Evolutionary conservation across 75 land plant genomes (phyloP).

Genomic region (Adiantum capillusveneris): DNA sequence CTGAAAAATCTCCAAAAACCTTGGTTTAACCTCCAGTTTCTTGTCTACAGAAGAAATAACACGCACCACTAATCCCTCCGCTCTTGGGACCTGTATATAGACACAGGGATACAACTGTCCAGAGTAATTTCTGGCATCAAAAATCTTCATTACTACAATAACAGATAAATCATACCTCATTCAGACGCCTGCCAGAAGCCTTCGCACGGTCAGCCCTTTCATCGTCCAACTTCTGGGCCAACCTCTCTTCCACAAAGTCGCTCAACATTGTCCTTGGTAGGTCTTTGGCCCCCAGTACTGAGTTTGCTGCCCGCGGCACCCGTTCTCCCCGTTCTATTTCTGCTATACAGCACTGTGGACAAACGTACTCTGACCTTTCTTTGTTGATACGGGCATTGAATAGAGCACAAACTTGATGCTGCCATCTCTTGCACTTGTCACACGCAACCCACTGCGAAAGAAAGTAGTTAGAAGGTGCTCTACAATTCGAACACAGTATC

Average conservation of each 20-base stretch:
- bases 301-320: conserved; percentile 62
- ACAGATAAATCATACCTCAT: conserved; percentile 90
- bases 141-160: too few relatives aligned
- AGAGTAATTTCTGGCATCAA: too few relatives aligned
- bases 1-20: conserved; percentile 41
- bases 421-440: conserved; percentile 92
- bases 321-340: conserved; percentile 89
- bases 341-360: conserved; percentile 74
- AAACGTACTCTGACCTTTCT: conserved; percentile 88
- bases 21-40: conserved; percentile 35
- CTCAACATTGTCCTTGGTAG: conserved; percentile 81
- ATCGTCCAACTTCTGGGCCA: conserved; percentile 52
- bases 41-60: conserved; percentile 32
- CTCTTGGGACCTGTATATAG: conserved; percentile 28
- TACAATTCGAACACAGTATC: too few relatives aligned
- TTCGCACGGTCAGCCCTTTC: conserved; percentile 77
- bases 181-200: conserved; percentile 51
- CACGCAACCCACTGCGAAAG: conserved; percentile 98
- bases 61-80: conserved; percentile 25
- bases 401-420: conserved; percentile 93
- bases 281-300: conserved; percentile 90
- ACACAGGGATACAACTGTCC: too few relatives aligned
- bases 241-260: conserved; percentile 77
- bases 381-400: conserved; percentile 92
- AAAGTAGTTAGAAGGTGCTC: too few relatives aligned